Percentiles rank a stretch among this genome's conserved stretches.
phyloP scores from a whole-genome alignment of 2,329 filamentous ascomycete genomes.

The Ambrosiella cleistominuta region DNA sequence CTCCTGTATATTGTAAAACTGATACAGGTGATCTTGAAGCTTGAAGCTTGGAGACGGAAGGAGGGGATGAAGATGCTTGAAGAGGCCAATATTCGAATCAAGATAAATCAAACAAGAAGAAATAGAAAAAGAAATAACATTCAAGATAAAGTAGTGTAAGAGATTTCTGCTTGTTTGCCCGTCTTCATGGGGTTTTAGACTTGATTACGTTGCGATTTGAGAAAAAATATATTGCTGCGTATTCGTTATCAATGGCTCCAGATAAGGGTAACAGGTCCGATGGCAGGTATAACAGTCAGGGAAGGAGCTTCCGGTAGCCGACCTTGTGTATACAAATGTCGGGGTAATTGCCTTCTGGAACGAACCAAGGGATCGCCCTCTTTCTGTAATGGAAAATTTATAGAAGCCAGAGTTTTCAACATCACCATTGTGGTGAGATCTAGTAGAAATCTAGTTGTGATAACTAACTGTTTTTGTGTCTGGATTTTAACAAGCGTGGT shows the following conservation, averaged over 20 bases:
- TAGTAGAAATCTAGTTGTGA: too few relatives aligned
- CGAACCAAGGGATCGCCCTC: too few relatives aligned
- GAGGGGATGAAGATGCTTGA: neutral
- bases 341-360: too few relatives aligned
- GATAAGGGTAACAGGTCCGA: neutral
- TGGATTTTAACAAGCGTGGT: neutral
- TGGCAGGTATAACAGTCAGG: neutral
- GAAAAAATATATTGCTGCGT: neutral
- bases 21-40: slow-evolving; percentile 7
- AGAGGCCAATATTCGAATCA: neutral
- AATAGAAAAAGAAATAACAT: neutral
- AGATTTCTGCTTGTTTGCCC: neutral
- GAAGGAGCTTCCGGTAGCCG: too few relatives aligned
- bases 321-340: too few relatives aligned
- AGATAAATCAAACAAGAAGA: slow-evolving; percentile 4
- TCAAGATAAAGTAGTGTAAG: neutral
- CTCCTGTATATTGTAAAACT: slow-evolving; percentile 12
- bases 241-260: neutral
- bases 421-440: too few relatives aligned
- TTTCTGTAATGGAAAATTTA: neutral
- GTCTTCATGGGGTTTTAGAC: neutral
- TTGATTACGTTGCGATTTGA: neutral
- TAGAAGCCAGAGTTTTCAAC: neutral
- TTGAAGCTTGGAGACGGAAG: slow-evolving; percentile 5
- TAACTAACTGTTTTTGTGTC: neutral